Conservation (phyloP, 768 basidiomycete species). For the Boletus reticulatus region DNA sequence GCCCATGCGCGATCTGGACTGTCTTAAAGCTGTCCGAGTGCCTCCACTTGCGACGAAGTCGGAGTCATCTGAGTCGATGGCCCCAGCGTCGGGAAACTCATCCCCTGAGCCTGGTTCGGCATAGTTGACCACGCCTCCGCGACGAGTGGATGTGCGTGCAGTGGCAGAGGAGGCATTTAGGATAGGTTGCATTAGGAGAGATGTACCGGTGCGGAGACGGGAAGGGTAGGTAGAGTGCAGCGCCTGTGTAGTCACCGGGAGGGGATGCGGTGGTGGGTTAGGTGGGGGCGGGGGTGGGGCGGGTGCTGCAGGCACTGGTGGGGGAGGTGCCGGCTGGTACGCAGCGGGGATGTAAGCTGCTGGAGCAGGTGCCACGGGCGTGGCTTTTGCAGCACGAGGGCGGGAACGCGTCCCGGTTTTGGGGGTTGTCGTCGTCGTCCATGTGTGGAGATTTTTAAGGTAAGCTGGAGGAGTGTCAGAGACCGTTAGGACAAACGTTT, state of each 20-base stretch:
- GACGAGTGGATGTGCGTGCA: constrained; percentile 49
- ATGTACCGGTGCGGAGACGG: constrained; percentile 85
- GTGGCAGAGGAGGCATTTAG: constrained; percentile 41
- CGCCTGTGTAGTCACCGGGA: constrained; percentile 68
- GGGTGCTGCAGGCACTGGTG: constrained; percentile 27
- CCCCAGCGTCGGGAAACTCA: constrained; percentile 77
- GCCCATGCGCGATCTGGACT: constrained; percentile 42
- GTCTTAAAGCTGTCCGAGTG: constrained; percentile 54
- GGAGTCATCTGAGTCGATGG: constrained; percentile 80
- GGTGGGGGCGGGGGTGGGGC: constrained; percentile 34
- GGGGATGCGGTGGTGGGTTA: constrained; percentile 53
- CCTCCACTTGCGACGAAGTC: constrained; percentile 72
- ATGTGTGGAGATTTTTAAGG: constrained; percentile 66
- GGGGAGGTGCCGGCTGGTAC: constrained; percentile 36
- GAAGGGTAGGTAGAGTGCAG: constrained; percentile 82
- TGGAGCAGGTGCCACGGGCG: constrained; percentile 37
- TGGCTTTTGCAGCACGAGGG: constrained; percentile 35
- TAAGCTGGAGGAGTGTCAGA: constrained; percentile 43
- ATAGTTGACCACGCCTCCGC: constrained; percentile 79
- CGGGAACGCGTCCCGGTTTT: constrained; percentile 40
- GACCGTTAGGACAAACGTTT: not conserved
- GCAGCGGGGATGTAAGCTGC: constrained; percentile 36
- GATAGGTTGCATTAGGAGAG: constrained; percentile 89
- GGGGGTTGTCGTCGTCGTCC: constrained; percentile 49
- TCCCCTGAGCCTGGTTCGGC: constrained; percentile 84